These are phyloP conservation scores for Microthlaspi erraticum DNA, from an alignment of 345 rosid species.

Conservation along the genomic window DNA sequence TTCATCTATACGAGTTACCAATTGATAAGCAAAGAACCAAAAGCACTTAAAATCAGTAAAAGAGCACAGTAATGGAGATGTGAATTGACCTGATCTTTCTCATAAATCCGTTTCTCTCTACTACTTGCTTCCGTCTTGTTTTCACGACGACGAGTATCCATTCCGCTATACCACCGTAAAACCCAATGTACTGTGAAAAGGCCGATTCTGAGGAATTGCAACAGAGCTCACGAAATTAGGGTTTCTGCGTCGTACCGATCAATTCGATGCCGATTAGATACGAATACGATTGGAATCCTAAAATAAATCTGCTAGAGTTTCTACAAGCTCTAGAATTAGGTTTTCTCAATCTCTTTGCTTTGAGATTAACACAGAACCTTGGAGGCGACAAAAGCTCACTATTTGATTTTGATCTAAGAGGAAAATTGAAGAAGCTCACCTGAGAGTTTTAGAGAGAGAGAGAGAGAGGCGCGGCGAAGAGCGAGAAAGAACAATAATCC, in stretches of 20 bases:
- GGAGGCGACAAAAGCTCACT: neutral
- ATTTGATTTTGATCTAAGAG: slow-evolving; percentile 16
- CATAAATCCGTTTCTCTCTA: slow-evolving; percentile 49
- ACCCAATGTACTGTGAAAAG: neutral
- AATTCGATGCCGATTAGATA: neutral
- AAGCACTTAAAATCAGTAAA: neutral
- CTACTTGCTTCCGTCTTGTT: slow-evolving; percentile 49
- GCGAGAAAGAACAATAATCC: too few species aligned
- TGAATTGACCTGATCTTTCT: slow-evolving; percentile 52
- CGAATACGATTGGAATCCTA: slow-evolving; percentile 3
- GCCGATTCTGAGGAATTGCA: neutral
- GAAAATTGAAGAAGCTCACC: slow-evolving; percentile 31
- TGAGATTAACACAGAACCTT: neutral
- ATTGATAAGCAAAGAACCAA: slow-evolving; percentile 2
- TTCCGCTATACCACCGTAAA: slow-evolving; percentile 34
- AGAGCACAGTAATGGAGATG: neutral
- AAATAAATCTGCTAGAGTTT: neutral
- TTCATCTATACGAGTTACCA: slow-evolving; percentile 38
- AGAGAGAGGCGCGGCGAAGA: too few species aligned
- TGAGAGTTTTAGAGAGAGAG: too few species aligned
- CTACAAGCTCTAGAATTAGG: neutral
- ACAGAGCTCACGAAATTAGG: slow-evolving; percentile 11
- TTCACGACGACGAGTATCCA: slow-evolving; percentile 54
- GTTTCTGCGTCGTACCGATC: neutral
- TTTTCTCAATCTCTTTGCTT: neutral